Base-by-base conservation (phyloP, 805 yeast genomes). In the Sporopachydermia quercuum region DNA sequence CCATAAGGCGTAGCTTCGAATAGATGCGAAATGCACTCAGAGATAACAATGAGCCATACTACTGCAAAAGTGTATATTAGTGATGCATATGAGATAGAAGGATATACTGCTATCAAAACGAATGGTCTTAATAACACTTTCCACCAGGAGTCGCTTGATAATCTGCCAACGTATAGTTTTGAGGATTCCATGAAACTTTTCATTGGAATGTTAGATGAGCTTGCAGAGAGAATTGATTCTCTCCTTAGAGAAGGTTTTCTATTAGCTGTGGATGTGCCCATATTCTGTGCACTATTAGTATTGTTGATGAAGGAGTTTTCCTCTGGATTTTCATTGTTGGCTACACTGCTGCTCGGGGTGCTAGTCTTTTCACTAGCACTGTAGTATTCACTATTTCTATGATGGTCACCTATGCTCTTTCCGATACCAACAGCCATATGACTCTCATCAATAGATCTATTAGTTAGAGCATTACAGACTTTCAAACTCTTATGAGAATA, bases 21-120 rank as follows among this genome's bases (percentile, higher is more conserved):
- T 13, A 74, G 67, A 3, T 64, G 60, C 2, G 74, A 61, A 27
- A 75, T 63, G 0, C 74, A 62, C 48, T 74, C 79, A 2, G 78
- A 70, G 37, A 75, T 67, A 19, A 74, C 69, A 50, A 75, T 74
- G 37, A 75, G 64, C 79, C 79, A 75, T 15, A 74, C 76, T 15
- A 75, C 76, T 13, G 78, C 71, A 39, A 74, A 57, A 1, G 75
- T 58, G 49, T 75, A 74, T 2, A 71, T 51, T 5, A 74, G 49
- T 1, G 78, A 58, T 0, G 76, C 68, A 48, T 63, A 75, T 3
- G 70, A 48, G 14, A 75, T 58, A 1, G 70, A 57, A 0, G 79
- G 78, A 50, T 74, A 75, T 3, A 48, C 39, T 18, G 57, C 49
- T n/a, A n/a, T n/a, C 3, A 75, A 60, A 17, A 66, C 62, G 43